phyloP scores from a whole-genome alignment of 768 basidiomycete species.

The Lanmaoa pseudosensibilis region DNA sequence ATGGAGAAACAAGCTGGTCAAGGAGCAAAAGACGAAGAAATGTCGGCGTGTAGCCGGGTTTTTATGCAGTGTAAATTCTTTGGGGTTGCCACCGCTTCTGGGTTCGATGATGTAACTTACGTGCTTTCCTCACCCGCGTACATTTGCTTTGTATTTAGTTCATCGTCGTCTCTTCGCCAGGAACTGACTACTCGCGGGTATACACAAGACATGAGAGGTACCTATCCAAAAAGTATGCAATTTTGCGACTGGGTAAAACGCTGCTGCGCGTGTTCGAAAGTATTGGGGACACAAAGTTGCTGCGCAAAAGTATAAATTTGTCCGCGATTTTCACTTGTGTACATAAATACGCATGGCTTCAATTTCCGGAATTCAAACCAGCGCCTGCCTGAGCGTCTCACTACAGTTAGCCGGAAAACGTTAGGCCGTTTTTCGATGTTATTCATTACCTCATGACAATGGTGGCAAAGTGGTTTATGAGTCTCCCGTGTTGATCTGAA shows the following conservation, averaged over 20 bases:
- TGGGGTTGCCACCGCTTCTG: conserved; percentile 31
- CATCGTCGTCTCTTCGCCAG: not conserved
- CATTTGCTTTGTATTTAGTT: not conserved
- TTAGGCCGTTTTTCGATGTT: not conserved
- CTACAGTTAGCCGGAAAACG: not conserved
- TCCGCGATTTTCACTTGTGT: not conserved
- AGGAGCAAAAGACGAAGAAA: conserved; percentile 16
- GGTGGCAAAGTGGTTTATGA: no score
- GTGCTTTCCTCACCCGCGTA: not conserved
- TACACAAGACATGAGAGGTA: not conserved
- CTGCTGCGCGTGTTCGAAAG: conserved; percentile 8
- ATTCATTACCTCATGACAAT: no score
- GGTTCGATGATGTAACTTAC: not conserved
- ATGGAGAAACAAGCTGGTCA: conserved; percentile 26
- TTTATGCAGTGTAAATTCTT: conserved; percentile 35
- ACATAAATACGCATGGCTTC: not conserved
- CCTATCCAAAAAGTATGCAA: not conserved
- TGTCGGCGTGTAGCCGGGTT: conserved; percentile 8
- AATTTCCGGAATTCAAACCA: not conserved
- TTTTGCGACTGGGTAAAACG: not conserved
- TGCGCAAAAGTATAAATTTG: not conserved
- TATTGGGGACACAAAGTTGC: conserved; percentile 15
- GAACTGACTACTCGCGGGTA: not conserved
- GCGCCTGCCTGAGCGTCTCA: not conserved
- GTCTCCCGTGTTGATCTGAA: no score